phyloP scores from a whole-genome alignment of 345 rosid species.

The Brassica rapa region DNA sequence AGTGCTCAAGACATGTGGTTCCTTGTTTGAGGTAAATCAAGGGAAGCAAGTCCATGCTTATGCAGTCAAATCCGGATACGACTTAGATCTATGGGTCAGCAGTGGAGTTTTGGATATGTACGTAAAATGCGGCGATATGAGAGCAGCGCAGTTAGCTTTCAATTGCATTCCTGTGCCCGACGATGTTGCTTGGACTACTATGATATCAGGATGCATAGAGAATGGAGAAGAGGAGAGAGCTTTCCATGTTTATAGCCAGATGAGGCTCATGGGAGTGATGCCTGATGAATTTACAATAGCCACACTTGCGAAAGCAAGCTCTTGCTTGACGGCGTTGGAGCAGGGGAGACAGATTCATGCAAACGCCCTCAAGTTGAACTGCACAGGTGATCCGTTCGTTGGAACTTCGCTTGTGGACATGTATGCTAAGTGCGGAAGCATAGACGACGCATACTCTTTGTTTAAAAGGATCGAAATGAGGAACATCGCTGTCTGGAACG shows the following conservation, averaged over 20 bases:
- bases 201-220: constrained; percentile 68
- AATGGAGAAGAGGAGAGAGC: constrained; percentile 63
- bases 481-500: constrained; percentile 51
- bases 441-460: constrained; percentile 53
- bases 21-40: constrained; percentile 42
- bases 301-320: constrained; percentile 61
- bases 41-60: constrained; percentile 59
- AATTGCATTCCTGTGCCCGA: constrained; percentile 48
- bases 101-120: constrained; percentile 68
- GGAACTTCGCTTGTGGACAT: constrained; percentile 63
- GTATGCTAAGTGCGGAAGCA: constrained; percentile 74
- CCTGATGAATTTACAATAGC: constrained; percentile 69
- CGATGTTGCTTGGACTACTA: constrained; percentile 71
- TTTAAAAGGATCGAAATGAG: constrained; percentile 47
- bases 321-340: constrained; percentile 59
- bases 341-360: constrained; percentile 72
- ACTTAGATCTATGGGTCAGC: constrained; percentile 51
- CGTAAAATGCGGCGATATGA: constrained; percentile 59
- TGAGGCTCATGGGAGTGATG: constrained; percentile 55
- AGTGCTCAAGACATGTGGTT: constrained; percentile 54
- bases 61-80: constrained; percentile 49
- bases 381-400: constrained; percentile 50
- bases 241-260: constrained; percentile 52
- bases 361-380: constrained; percentile 52
- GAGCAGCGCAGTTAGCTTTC: constrained; percentile 51